A percentile compares a stretch with the other conserved stretches of the same genome.
Evolutionary conservation across 148 eudicot genomes (phyloP).

Genomic region (Vaccinium corymbosum): DNA sequence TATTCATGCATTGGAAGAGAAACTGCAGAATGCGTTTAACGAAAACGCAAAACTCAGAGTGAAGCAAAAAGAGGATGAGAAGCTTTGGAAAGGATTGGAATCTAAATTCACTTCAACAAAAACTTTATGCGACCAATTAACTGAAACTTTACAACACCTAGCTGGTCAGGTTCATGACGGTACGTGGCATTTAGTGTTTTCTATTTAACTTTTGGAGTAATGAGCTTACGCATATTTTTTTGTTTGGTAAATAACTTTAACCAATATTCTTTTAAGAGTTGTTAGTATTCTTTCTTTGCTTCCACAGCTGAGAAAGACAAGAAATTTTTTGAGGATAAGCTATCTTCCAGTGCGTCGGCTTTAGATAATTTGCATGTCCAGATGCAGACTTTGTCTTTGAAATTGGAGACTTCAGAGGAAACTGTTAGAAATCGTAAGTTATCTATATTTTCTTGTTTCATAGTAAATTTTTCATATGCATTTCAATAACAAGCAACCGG

Average conservation of each 20-base stretch:
- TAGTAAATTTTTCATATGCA: neutral
- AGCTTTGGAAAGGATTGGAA: conserved; percentile 84
- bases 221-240: neutral
- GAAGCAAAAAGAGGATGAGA: conserved; percentile 88
- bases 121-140: conserved; percentile 69
- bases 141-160: conserved; percentile 73
- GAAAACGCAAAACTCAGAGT: conserved; percentile 89
- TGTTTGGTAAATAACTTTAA: too few relatives aligned
- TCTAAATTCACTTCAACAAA: conserved; percentile 84
- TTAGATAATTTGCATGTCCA: conserved; percentile 58
- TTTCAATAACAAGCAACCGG: neutral
- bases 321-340: conserved; percentile 51
- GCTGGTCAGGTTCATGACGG: conserved; percentile 81
- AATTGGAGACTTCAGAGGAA: conserved; percentile 70
- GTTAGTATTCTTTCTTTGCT: conserved; percentile 15
- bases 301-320: conserved; percentile 85
- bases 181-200: conserved; percentile 19
- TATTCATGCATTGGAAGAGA: conserved; percentile 62
- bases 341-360: conserved; percentile 52
- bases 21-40: conserved; percentile 68
- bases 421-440: conserved; percentile 58
- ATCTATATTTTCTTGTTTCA: neutral
- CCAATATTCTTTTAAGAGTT: neutral
- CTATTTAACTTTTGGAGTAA: neutral
- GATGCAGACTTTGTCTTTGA: conserved; percentile 60